A percentile compares a stretch with the other conserved stretches of the same genome.
Conservation (phyloP, 169 alveolate genomes). For the Eimeria tenella region DNA sequence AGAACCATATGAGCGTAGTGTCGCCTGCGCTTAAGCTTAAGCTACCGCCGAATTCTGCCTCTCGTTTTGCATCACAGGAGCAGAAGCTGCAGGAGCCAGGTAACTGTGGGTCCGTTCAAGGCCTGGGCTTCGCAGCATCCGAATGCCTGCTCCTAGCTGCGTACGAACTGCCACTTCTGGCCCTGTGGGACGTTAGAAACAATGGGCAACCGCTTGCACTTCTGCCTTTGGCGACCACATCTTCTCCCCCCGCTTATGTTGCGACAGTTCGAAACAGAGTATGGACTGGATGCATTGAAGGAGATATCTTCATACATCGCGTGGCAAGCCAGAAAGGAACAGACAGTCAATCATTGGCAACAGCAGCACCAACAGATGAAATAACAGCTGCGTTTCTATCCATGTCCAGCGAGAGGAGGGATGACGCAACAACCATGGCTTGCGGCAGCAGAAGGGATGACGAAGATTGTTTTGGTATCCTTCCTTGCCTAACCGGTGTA, state of each 20-base stretch:
- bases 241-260: not conserved
- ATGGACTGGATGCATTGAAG: slow-evolving; percentile 27
- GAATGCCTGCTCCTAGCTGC: slow-evolving; percentile 34
- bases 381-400: not conserved
- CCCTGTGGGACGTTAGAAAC: slow-evolving; percentile 16
- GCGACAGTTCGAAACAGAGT: not conserved
- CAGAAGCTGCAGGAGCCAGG: slow-evolving; percentile 1
- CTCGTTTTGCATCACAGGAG: not conserved
- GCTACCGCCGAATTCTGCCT: not conserved
- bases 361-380: slow-evolving; percentile 14
- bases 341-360: not conserved
- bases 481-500: not conserved
- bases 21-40: not conserved
- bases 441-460: not conserved
- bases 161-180: slow-evolving; percentile 20
- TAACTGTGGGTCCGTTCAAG: slow-evolving; percentile 5
- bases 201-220: not conserved
- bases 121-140: not conserved
- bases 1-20: not conserved
- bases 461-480: not conserved
- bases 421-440: too few relatives aligned
- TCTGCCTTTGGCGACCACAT: not conserved
- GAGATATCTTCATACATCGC: slow-evolving; percentile 1
- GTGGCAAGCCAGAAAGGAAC: not conserved
- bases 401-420: too few relatives aligned